Conservation (phyloP, 345 rosid genomes). For the Citrus inodora region DNA sequence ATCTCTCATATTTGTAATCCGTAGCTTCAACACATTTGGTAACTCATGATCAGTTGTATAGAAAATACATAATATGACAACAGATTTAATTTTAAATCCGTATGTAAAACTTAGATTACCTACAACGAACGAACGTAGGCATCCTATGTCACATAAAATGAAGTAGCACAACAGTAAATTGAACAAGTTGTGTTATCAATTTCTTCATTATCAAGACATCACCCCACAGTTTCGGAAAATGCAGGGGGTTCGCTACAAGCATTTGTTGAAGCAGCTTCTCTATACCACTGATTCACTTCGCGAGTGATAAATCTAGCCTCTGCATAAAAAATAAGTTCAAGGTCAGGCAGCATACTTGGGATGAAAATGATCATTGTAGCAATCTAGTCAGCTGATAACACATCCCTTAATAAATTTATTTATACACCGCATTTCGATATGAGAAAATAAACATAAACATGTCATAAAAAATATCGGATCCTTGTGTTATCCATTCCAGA, state of each 20-base stretch:
- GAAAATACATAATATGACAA: too few relatives aligned
- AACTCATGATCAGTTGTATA: too few relatives aligned
- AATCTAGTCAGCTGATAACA: neutral
- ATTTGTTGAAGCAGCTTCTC: constrained; percentile 52
- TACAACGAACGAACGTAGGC: too few relatives aligned
- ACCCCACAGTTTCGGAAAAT: constrained; percentile 19
- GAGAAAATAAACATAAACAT: neutral
- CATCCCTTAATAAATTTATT: neutral
- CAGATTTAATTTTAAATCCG: too few relatives aligned
- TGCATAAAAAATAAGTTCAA: constrained; percentile 29
- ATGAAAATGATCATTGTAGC: neutral
- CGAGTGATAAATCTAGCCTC: constrained; percentile 85
- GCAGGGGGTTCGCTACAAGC: constrained; percentile 29
- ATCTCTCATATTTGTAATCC: too few relatives aligned
- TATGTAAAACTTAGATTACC: too few relatives aligned
- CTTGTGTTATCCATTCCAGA: neutral
- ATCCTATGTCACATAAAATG: neutral
- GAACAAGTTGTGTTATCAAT: neutral
- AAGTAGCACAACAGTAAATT: neutral
- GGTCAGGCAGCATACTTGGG: neutral
- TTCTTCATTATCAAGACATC: constrained; percentile 7
- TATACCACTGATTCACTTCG: constrained; percentile 76
- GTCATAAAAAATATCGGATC: neutral
- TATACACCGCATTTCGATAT: neutral
- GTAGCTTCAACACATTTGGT: too few relatives aligned